These are phyloP conservation scores for Podosphaera aphanis DNA, from an alignment of 2,329 filamentous ascomycete genomes.

Conservation along the genomic window DNA sequence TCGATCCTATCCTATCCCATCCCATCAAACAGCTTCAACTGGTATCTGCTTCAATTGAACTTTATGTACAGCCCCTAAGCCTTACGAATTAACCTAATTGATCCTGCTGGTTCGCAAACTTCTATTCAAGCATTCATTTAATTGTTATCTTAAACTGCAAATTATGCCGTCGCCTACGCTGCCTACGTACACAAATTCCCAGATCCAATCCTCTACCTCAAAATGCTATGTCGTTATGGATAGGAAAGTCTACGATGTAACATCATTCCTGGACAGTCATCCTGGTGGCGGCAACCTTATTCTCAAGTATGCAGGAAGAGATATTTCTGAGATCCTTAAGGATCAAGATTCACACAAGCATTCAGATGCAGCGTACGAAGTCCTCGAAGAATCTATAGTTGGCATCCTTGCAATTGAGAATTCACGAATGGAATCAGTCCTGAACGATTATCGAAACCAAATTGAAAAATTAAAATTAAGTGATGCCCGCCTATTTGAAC, in stretches of 20 bases:
- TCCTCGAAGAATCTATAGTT: constrained; percentile 66
- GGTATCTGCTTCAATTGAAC: too few relatives aligned
- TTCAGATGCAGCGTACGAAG: constrained; percentile 84
- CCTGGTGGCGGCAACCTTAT: constrained; percentile 77
- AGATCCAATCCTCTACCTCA: too few relatives aligned
- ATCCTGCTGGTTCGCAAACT: too few relatives aligned
- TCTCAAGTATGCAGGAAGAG: constrained; percentile 72
- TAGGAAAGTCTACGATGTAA: constrained; percentile 82
- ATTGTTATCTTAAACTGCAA: too few relatives aligned
- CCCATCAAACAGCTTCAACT: too few relatives aligned
- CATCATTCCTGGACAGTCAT: constrained; percentile 71
- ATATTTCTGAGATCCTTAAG: constrained; percentile 60
- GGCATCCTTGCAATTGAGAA: constrained; percentile 48
- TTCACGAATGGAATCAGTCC: constrained; percentile 17
- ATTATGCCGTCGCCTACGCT: too few relatives aligned
- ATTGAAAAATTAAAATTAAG: constrained; percentile 29
- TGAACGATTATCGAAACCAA: constrained; percentile 17
- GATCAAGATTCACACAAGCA: constrained; percentile 68
- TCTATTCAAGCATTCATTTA: too few relatives aligned
- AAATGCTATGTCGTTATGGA: constrained; percentile 89
- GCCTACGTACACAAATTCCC: too few relatives aligned
- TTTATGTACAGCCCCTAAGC: too few relatives aligned
- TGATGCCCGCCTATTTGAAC: constrained; percentile 6
- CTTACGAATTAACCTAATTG: too few relatives aligned
- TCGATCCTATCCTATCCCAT: too few relatives aligned